Evolutionary conservation across 2,329 filamentous ascomycete genomes (phyloP).

Genomic region (Ceratocystiopsis brevicomis): DNA sequence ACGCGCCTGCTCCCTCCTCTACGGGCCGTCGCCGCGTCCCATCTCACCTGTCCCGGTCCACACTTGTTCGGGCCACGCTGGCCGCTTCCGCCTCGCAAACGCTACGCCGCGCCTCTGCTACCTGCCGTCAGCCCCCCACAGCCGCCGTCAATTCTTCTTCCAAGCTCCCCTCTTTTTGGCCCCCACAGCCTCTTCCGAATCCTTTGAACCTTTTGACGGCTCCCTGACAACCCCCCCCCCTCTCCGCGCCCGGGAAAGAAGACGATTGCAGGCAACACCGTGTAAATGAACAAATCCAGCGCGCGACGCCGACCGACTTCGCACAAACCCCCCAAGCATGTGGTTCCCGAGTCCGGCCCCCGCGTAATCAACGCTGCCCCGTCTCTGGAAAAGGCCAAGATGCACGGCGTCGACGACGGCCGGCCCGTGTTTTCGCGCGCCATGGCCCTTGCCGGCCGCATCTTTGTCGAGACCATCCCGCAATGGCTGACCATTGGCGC

Average conservation of each 20-base stretch:
- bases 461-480: conserved; percentile 39
- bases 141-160: too few relatives aligned
- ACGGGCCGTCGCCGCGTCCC: too few relatives aligned
- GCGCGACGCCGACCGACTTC: conserved; percentile 26
- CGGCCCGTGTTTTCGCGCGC: conserved; percentile 29
- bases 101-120: too few relatives aligned
- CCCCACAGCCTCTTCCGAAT: too few relatives aligned
- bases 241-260: background rate
- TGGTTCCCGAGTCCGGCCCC: conserved; percentile 19
- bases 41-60: too few relatives aligned
- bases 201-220: background rate
- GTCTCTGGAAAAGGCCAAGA: conserved; percentile 33
- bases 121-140: too few relatives aligned
- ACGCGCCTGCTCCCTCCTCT: too few relatives aligned
- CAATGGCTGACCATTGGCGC: conserved; percentile 42
- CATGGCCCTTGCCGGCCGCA: conserved; percentile 30
- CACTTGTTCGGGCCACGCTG: too few relatives aligned
- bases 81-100: too few relatives aligned
- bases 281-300: conserved; percentile 23
- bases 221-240: too few relatives aligned
- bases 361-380: conserved; percentile 36
- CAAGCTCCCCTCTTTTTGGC: too few relatives aligned
- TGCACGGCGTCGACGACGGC: conserved; percentile 35
- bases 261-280: conserved; percentile 7
- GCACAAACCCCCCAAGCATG: conserved; percentile 24